phyloP scores from a whole-genome alignment of 208 protist species.

The Leishmania gerbilli region DNA sequence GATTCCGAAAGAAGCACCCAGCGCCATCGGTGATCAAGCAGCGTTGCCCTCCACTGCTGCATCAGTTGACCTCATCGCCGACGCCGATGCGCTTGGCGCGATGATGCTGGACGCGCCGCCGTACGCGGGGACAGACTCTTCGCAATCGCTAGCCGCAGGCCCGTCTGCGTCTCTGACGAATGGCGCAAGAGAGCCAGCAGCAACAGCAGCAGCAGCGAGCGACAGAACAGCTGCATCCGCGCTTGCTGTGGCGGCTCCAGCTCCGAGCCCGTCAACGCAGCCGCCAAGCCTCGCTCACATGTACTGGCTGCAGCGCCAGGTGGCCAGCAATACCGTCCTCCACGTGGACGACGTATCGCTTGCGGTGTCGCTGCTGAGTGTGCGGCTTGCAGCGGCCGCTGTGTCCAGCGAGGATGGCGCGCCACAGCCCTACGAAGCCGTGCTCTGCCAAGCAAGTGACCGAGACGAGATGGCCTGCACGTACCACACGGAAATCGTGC shows the following conservation, averaged over 20 bases:
- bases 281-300: conserved; percentile 59
- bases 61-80: not conserved
- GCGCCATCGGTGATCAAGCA: not conserved
- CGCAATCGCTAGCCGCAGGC: not conserved
- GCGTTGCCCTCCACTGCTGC: not conserved
- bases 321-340: conserved; percentile 56
- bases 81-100: conserved; percentile 3
- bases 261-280: not conserved
- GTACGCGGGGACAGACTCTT: not conserved
- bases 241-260: not conserved
- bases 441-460: conserved; percentile 22
- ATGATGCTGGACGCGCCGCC: conserved; percentile 12
- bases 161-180: not conserved
- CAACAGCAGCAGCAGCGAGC: too few relatives aligned
- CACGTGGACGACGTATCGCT: conserved; percentile 57
- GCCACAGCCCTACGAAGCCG: conserved; percentile 1
- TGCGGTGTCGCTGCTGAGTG: conserved; percentile 34
- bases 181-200: not conserved
- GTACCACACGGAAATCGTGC: conserved; percentile 39
- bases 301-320: conserved; percentile 84
- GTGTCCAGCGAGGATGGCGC: not conserved
- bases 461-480: conserved; percentile 1
- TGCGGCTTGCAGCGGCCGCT: conserved; percentile 27
- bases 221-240: not conserved
- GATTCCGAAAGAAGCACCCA: not conserved